Evolutionary conservation across 208 protist genomes (phyloP).

Genomic region (Naegleria lovaniensis): DNA sequence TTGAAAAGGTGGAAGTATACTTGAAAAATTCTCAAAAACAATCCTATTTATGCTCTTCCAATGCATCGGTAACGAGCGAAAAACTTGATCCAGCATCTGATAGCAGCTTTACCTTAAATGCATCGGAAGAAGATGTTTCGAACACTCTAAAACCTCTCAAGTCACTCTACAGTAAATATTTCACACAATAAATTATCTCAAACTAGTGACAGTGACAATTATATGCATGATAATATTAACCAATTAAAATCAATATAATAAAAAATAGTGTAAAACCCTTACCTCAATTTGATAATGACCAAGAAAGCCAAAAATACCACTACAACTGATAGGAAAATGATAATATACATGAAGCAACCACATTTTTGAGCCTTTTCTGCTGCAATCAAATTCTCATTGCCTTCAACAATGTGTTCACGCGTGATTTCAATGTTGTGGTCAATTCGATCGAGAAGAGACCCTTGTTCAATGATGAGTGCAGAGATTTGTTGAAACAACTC

Average conservation of each 20-base stretch:
- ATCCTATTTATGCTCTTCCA: not conserved
- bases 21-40: not conserved
- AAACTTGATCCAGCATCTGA: too few species aligned
- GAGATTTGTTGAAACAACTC: constrained; percentile 2
- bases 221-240: too few species aligned
- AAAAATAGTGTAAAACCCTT: not conserved
- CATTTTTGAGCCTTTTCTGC: not conserved
- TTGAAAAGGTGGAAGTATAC: not conserved
- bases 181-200: not conserved
- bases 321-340: not conserved
- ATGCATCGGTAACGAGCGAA: not conserved
- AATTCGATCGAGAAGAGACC: not conserved
- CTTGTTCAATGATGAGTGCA: constrained; percentile 10
- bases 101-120: not conserved
- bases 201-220: too few species aligned
- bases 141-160: not conserved
- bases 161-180: not conserved
- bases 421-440: constrained; percentile 12
- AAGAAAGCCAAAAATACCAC: not conserved
- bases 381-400: not conserved
- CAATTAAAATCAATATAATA: too few species aligned
- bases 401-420: not conserved
- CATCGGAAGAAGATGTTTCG: not conserved
- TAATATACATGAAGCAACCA: not conserved
- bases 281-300: not conserved